Conservation (phyloP, 495 filamentous ascomycete genomes). For the Hyaloscypha hepaticicola region DNA sequence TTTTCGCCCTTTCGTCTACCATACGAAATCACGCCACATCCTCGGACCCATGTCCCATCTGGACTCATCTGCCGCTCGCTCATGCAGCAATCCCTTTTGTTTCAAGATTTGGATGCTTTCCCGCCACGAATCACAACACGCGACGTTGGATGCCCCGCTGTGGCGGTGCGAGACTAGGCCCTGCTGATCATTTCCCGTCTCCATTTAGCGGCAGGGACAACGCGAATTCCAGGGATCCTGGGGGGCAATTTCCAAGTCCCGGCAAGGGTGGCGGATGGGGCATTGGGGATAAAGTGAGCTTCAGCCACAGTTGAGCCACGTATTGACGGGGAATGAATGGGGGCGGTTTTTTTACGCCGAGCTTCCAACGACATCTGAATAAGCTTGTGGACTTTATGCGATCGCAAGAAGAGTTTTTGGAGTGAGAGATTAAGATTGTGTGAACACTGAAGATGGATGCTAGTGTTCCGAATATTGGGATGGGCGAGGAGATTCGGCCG, state of each 20-base stretch:
- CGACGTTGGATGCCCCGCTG: background rate
- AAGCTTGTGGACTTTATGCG: background rate
- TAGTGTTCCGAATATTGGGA: background rate
- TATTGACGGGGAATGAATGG: background rate
- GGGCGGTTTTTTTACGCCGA: background rate
- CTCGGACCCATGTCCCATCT: background rate
- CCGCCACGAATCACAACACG: background rate
- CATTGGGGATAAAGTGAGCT: background rate
- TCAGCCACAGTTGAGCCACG: slow-evolving; percentile 1
- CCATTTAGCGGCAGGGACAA: background rate
- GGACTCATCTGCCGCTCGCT: background rate
- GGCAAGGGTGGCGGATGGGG: background rate
- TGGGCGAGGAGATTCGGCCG: slow-evolving; percentile 41
- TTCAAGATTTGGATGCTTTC: background rate
- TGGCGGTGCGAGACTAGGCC: background rate
- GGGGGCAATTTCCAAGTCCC: background rate
- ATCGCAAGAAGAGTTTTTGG: background rate
- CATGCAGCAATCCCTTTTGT: background rate
- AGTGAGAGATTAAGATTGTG: background rate
- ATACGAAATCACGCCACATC: background rate
- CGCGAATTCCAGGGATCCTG: background rate
- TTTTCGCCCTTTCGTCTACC: background rate
- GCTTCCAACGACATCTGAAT: background rate
- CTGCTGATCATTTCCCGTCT: slow-evolving; percentile 1
- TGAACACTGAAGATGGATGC: background rate